A percentile compares a stretch with the other conserved stretches of the same genome.
These are phyloP conservation scores for Agaricus subrufescens DNA, from an alignment of 768 basidiomycete species.

Conservation along the genomic window DNA sequence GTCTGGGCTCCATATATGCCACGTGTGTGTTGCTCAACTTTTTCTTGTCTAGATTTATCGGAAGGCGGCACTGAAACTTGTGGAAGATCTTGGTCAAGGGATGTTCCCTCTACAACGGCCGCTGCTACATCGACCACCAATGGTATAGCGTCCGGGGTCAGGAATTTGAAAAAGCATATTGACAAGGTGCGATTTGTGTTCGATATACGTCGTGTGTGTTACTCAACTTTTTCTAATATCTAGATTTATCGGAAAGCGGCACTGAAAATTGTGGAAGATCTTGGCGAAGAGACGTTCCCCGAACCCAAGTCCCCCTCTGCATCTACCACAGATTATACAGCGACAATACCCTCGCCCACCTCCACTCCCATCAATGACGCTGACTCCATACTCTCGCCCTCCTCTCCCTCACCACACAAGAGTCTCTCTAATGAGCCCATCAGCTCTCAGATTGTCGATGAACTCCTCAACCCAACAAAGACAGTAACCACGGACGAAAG, in stretches of 20 bases:
- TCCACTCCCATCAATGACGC: no score
- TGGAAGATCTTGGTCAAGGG: slow-evolving; percentile 85
- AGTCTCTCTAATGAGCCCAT: slow-evolving; percentile 9
- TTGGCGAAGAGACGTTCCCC: no score
- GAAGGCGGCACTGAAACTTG: slow-evolving; percentile 90
- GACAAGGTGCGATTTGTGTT: no score
- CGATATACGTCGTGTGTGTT: no score
- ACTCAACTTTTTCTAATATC: no score
- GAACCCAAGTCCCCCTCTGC: no score
- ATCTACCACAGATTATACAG: no score
- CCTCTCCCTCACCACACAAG: slow-evolving; percentile 40
- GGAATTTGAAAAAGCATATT: no score
- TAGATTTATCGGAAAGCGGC: no score
- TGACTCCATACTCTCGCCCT: slow-evolving; percentile 39
- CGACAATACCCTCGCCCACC: no score
- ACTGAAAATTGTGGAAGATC: no score
- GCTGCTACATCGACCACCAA: slow-evolving; percentile 11
- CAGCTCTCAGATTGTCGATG: slow-evolving; percentile 9
- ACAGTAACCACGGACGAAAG: slow-evolving; percentile 72
- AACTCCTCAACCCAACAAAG: slow-evolving; percentile 15
- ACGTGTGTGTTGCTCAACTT: not conserved
- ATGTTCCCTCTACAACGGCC: slow-evolving; percentile 48
- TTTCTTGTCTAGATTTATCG: slow-evolving; percentile 77
- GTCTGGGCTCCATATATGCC: slow-evolving; percentile 30
- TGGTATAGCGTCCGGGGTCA: no score